Evolutionary conservation across 2,329 filamentous ascomycete genomes (phyloP), one percentile per base, ranked within the genome.

Genomic region (Clarireedia sp.): DNA sequence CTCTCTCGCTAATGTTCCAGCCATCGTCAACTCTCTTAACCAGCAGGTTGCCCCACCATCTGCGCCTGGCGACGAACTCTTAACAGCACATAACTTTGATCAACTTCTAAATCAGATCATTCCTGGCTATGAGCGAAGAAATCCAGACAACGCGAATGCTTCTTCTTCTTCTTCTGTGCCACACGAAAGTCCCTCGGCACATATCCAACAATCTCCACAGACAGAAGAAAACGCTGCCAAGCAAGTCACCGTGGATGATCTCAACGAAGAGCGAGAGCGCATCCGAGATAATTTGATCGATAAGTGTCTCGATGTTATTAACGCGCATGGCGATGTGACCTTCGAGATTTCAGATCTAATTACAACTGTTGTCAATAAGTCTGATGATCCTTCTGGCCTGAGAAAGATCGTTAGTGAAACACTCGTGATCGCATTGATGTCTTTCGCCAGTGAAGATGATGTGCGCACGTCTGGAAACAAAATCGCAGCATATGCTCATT

Each of bases 311-410:
- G 91, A 96, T 65, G 84, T 97, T 36, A 84, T 99, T 52, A 87
- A 92, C 68, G 85, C 86, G 38, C 91, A 97, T 63, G 86, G 91
- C 14, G 85, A 89, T 62, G 84, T 92, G 10, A 95, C 94, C 0
- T 94, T 96, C 64, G 92, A 97, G 66, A 77, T 99, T 47, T 83
- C 90, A 0, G 91, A 96, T 64, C 77, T 99, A 19, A 91, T 99
- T 54, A 81, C 81, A 38, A 84, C 86, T 3, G 85, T 90, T 23
- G 81, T 86, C 70, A 67, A 80, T 67, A 70, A 51, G 80, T 86
- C 73, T 62, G 80, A 67, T 66, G 83, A 80, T 68, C 81, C 70
- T 61, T 78, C 70, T 63, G 78, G 70, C 66, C 80, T 71, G 75
- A 79, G 54, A 67, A 81, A 83, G 59, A 88, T 94, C 54, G 86